Evolutionary conservation across 2,329 filamentous ascomycete genomes (phyloP), one percentile per base, ranked within the genome.

Genomic region (Penicillium sp.): DNA sequence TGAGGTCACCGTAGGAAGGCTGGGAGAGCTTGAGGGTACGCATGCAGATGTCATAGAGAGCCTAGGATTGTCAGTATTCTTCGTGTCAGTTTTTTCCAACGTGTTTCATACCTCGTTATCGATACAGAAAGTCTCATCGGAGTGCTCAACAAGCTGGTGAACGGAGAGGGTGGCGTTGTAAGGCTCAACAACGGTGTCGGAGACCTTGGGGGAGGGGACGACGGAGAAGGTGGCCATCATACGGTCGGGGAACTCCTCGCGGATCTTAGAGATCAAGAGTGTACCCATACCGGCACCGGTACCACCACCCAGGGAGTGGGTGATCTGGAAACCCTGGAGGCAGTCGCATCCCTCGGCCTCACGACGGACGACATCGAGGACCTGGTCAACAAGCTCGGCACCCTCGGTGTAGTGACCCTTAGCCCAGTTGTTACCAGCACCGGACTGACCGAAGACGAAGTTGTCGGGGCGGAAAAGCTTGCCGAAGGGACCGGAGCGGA

Each of bases 151-250:
- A 69, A 99, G 86, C 85, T 99, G 94, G 82, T 99, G 94, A 69
- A 99, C 86, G 71, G 94, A 99, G 72, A 99, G 90, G 61, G 94
- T 99, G 74, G 94, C 94, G 83, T 99, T 99, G 87, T 99, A 99
- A 69, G 94, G 94, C 85, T 99, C 94, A 72, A 99, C 94, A 72
- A 99, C 94, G 75, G 94, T 99, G 79, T 99, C 94, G 61, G 94
- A 99, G 73, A 99, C 94, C 89, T 97, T 99, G 77, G 94, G 94
- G 45, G 94, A 97, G 73, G 94, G 94, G 61, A 97, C 88, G 73
- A 99, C 94, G 71, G 94, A 97, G 88, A 97, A 99, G 66, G 94
- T 99, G 69, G 94, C 92, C 94, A 97, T 99, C 94, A 99, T 99
- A 75, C 94, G 91, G 85, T 99, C 94, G 75, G 94, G 94, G 84